Evolutionary conservation across 2,329 filamentous ascomycete species (phyloP), one percentile per base, ranked within the genome.

Genomic region (Hypoxylon sp.): DNA sequence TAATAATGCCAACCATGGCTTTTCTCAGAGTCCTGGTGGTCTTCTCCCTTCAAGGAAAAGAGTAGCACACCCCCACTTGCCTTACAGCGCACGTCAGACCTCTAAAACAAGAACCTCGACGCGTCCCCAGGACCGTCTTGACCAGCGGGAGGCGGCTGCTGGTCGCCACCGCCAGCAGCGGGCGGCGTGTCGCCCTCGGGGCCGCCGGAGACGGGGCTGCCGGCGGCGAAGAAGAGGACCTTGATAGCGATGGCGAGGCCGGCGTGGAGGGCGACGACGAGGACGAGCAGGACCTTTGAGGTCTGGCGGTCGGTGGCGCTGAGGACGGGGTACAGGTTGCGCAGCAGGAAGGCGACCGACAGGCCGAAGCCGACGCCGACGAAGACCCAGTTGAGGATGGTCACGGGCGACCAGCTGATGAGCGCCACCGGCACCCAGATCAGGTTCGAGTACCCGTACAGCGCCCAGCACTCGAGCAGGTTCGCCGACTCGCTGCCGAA

Each of bases 351-450:
- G 55, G 87, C 84, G 11, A 91, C 89, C n/a, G 89, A 92, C 69
- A 93, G 77, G 37, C 84, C 91, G 73, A 94, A 94, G 27, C 92
- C 92, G 63, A 97, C 82, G 24, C 85, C 92, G 13, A 97, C 93
- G 74, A 99, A 96, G 15, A 92, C 85, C 84, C 91, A 98, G 79
- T 99, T 99, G 65, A 99, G 84, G 53, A 92, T 86, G 51, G 86
- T 87, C 67, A 97, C 79, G 49, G 90, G 89, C 63, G 90, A 94
- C 90, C 93, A 97, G 73, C 89, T 92, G 66, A 97, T 91, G 62
- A 96, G 78, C 43, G 95, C 93, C 38, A 99, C 93, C 2, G 90
- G 91, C 68, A 99, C 93, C 95, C 95, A 99, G 71, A 99, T 91
- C 70, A 99, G 81, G 78, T 99, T 99, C 55, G 90, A 86, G 80